These are phyloP conservation scores for Cyclotella sp. DNA, from an alignment of 108 stramenopile species.

Conservation along the genomic window DNA sequence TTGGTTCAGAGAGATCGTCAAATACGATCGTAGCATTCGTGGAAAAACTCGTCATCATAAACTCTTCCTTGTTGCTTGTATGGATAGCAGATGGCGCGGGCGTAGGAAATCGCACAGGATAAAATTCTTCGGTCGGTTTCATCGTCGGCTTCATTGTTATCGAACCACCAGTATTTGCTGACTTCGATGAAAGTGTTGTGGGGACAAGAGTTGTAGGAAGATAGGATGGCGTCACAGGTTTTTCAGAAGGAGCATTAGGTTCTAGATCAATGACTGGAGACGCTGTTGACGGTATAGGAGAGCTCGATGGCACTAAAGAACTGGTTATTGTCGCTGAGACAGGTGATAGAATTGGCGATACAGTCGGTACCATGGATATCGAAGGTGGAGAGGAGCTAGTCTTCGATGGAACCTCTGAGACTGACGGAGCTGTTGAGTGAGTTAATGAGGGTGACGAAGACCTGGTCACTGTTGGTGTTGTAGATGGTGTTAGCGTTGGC, in stretches of 20 bases:
- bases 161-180: no score
- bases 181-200: no score
- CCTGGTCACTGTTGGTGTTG: no score
- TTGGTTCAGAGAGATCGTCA: slow-evolving; percentile 12
- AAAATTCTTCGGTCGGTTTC: background rate
- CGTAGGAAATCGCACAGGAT: slow-evolving; percentile 2
- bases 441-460: background rate
- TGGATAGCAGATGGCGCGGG: background rate
- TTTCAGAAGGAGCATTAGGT: no score
- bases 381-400: no score
- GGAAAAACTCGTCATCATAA: slow-evolving; percentile 5
- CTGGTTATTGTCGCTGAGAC: background rate
- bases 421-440: background rate
- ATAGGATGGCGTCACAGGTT: no score
- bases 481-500: no score
- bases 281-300: background rate
- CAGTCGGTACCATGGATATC: no score
- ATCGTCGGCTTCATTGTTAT: no score
- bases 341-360: background rate
- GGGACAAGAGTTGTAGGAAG: no score
- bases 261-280: no score
- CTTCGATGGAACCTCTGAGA: background rate
- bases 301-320: slow-evolving; percentile 3
- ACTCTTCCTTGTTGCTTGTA: background rate
- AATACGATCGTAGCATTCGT: slow-evolving; percentile 8